Conservation (phyloP, 805 yeast species). For the Kodamaea fukazawae region DNA sequence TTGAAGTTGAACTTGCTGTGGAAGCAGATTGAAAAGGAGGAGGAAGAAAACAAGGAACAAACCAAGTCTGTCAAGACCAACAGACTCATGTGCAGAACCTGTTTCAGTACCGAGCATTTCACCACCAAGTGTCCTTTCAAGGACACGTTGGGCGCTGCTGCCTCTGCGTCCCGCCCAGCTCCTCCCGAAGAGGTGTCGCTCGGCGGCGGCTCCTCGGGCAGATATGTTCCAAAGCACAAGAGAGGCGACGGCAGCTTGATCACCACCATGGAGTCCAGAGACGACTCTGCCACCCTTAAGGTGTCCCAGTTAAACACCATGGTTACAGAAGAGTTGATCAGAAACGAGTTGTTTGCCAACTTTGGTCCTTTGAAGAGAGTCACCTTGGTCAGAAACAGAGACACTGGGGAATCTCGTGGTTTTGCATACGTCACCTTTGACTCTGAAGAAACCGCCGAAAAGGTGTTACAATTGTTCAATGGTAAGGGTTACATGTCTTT, state of each 20-base stretch:
- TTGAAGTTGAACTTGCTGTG: slow-evolving; percentile 72
- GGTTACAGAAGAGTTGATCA: slow-evolving; percentile 78
- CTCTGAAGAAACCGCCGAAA: slow-evolving; percentile 65
- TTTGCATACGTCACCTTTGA: slow-evolving; percentile 88
- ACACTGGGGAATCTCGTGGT: slow-evolving; percentile 92
- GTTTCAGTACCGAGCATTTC: slow-evolving; percentile 87
- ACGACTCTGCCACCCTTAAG: slow-evolving; percentile 84
- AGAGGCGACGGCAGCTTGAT: slow-evolving; percentile 41
- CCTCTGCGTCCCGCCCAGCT: slow-evolving; percentile 42
- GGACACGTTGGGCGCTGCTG: slow-evolving; percentile 68
- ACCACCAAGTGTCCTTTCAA: slow-evolving; percentile 95
- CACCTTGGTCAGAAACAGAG: slow-evolving; percentile 83
- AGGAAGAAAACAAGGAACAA: slow-evolving; percentile 52
- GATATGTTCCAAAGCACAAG: slow-evolving; percentile 46
- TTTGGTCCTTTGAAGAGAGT: slow-evolving; percentile 73
- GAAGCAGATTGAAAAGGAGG: slow-evolving; percentile 75
- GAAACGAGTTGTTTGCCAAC: slow-evolving; percentile 64
- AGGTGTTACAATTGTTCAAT: slow-evolving; percentile 70
- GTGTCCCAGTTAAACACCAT: slow-evolving; percentile 86
- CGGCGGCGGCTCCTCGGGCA: slow-evolving; percentile 26
- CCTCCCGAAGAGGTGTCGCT: slow-evolving; percentile 23
- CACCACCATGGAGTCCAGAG: slow-evolving; percentile 51
- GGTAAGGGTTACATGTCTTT: slow-evolving; percentile 92
- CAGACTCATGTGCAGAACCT: slow-evolving; percentile 66
- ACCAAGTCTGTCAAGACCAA: slow-evolving; percentile 44